Evolutionary conservation across 139 green algal genomes (phyloP).

Genomic region (Zygnema cylindricum): DNA sequence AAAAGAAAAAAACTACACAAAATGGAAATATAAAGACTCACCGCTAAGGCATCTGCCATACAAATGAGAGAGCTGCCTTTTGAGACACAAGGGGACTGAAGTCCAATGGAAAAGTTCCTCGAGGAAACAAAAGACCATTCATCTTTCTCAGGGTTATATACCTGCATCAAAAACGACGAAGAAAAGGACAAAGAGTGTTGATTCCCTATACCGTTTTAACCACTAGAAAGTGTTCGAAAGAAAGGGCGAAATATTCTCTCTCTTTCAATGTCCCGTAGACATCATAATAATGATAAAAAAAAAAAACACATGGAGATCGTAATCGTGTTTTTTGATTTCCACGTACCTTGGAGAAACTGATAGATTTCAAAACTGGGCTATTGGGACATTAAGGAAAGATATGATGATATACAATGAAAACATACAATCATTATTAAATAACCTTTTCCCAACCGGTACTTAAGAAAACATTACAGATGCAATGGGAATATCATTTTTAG

Average conservation of each 20-base stretch:
- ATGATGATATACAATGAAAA: background rate
- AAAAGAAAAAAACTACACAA: too few relatives aligned
- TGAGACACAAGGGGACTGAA: background rate
- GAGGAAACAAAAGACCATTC: background rate
- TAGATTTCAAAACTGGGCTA: background rate
- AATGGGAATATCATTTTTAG: too few relatives aligned
- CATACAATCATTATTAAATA: too few relatives aligned
- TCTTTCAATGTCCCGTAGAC: too few relatives aligned
- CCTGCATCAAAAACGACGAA: background rate
- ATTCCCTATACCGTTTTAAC: too few relatives aligned
- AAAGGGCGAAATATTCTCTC: too few relatives aligned
- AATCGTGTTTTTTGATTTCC: background rate
- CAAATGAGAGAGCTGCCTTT: background rate
- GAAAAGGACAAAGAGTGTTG: background rate
- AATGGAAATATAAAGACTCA: background rate
- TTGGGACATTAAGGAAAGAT: background rate
- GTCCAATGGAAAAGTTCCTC: too few relatives aligned
- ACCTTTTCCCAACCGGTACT: too few relatives aligned
- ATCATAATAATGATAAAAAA: too few relatives aligned
- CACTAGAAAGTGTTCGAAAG: too few relatives aligned
- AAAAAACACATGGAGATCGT: too few relatives aligned
- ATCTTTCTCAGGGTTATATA: background rate
- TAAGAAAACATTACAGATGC: too few relatives aligned
- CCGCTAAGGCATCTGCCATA: background rate
- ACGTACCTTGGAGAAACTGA: background rate